These are phyloP conservation scores for Naganishia kalamii DNA, from an alignment of 768 basidiomycete genomes.

Conservation along the genomic window DNA sequence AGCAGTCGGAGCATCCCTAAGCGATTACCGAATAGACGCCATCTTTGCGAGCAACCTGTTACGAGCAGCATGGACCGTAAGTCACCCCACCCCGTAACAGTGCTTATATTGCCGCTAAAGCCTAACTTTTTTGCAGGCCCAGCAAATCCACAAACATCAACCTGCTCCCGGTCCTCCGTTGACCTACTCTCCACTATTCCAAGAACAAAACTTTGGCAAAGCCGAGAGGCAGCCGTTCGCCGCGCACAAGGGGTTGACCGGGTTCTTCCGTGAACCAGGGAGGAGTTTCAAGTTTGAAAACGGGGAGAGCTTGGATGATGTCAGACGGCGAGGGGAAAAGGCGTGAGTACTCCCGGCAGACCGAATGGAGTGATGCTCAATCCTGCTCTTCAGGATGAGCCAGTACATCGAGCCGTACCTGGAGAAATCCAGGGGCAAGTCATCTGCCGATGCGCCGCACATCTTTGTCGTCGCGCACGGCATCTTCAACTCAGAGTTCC, in stretches of 20 bases:
- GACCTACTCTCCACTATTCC: conserved; percentile 40
- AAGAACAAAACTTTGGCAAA: conserved; percentile 50
- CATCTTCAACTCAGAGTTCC: conserved; percentile 48
- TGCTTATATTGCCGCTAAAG: conserved; percentile 22
- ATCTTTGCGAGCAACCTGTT: conserved; percentile 48
- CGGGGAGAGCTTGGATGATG: conserved; percentile 49
- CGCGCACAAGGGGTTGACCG: conserved; percentile 23
- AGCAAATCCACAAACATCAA: conserved; percentile 40
- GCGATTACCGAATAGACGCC: conserved; percentile 33
- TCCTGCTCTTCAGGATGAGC: conserved; percentile 32
- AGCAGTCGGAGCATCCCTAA: conserved; percentile 38
- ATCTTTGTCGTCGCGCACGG: conserved; percentile 49
- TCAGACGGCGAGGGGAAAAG: conserved; percentile 43
- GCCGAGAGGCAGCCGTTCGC: conserved; percentile 38
- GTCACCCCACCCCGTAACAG: not conserved
- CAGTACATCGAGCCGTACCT: conserved; percentile 47
- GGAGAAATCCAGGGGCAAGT: conserved; percentile 29
- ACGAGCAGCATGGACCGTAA: conserved; percentile 49
- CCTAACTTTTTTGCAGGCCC: conserved; percentile 28
- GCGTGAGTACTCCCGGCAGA: conserved; percentile 31
- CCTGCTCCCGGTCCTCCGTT: conserved; percentile 38
- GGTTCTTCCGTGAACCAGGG: conserved; percentile 32
- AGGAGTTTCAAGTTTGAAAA: conserved; percentile 45
- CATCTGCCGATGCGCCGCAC: conserved; percentile 30
- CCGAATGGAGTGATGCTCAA: not conserved